A percentile compares a stretch with the other conserved stretches of the same genome.
Conservation (phyloP, 352 stramenopile species). For the Phytophthora palmivora region DNA sequence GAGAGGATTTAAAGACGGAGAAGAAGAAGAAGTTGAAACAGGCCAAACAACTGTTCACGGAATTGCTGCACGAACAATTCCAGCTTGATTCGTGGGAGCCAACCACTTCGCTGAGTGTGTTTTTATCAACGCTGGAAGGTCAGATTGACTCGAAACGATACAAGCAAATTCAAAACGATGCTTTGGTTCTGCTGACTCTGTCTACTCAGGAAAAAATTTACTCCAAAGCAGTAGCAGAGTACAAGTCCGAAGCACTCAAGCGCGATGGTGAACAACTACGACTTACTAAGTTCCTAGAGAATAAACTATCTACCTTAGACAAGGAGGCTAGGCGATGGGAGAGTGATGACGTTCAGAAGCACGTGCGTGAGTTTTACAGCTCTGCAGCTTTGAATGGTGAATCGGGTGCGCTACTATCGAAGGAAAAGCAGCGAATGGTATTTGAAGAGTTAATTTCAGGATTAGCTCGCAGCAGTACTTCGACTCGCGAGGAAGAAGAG, state of each 20-base stretch:
- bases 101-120: conserved; percentile 61
- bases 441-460: conserved; percentile 31
- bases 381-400: conserved; percentile 22
- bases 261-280: conserved; percentile 39
- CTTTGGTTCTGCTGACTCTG: conserved; percentile 46
- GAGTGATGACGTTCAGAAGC: conserved; percentile 25
- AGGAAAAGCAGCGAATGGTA: conserved; percentile 35
- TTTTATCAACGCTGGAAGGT: conserved; percentile 60
- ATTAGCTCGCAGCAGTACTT: not conserved
- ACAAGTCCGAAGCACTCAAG: conserved; percentile 42
- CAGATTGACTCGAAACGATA: conserved; percentile 37
- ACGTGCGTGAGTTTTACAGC: conserved; percentile 43
- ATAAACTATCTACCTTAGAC: conserved; percentile 30
- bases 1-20: conserved; percentile 76
- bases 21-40: conserved; percentile 81
- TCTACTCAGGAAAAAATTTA: conserved; percentile 67
- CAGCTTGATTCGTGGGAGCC: conserved; percentile 45
- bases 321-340: conserved; percentile 27
- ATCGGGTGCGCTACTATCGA: conserved; percentile 20
- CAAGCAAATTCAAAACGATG: conserved; percentile 49
- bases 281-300: conserved; percentile 40
- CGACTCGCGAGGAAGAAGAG: conserved; percentile 1
- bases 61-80: conserved; percentile 60
- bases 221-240: conserved; percentile 48
- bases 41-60: conserved; percentile 58